phyloP scores from a whole-genome alignment of 495 filamentous ascomycete species.

The Mytilinidion resinicola region DNA sequence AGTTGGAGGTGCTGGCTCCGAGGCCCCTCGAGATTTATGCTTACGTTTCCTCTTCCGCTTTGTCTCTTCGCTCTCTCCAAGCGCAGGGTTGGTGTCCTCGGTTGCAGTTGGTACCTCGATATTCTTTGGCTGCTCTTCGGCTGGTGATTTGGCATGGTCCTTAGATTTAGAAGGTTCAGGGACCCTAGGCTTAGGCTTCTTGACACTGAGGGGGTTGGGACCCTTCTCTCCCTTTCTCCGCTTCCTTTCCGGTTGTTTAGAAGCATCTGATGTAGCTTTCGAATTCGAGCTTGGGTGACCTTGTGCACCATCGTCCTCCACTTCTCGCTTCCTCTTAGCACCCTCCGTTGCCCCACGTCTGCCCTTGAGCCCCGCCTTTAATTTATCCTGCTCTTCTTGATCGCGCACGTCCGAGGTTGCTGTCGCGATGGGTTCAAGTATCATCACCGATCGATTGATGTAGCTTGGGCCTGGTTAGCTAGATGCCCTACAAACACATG shows the following conservation, averaged over 20 bases:
- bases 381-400: conserved; percentile 67
- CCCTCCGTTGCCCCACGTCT: conserved; percentile 20
- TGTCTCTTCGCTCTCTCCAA: conserved; percentile 9
- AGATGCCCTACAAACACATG: background rate
- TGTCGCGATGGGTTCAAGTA: conserved; percentile 79
- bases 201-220: conserved; percentile 85
- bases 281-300: conserved; percentile 29
- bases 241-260: conserved; percentile 49
- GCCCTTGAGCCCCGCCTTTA: conserved; percentile 61
- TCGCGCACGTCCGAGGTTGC: conserved; percentile 56
- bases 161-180: conserved; percentile 1
- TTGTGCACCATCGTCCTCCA: conserved; percentile 41
- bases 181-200: conserved; percentile 61
- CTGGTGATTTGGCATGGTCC: background rate
- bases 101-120: background rate
- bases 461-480: conserved; percentile 28
- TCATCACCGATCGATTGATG: conserved; percentile 79
- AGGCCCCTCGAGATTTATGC: conserved; percentile 26
- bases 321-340: conserved; percentile 45
- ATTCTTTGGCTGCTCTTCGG: background rate
- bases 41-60: conserved; percentile 33
- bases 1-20: background rate
- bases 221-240: conserved; percentile 65
- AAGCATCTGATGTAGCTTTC: background rate
- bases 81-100: background rate